These are phyloP conservation scores for Jaapia argillacea DNA, from an alignment of 768 basidiomycete species.

Conservation along the genomic window DNA sequence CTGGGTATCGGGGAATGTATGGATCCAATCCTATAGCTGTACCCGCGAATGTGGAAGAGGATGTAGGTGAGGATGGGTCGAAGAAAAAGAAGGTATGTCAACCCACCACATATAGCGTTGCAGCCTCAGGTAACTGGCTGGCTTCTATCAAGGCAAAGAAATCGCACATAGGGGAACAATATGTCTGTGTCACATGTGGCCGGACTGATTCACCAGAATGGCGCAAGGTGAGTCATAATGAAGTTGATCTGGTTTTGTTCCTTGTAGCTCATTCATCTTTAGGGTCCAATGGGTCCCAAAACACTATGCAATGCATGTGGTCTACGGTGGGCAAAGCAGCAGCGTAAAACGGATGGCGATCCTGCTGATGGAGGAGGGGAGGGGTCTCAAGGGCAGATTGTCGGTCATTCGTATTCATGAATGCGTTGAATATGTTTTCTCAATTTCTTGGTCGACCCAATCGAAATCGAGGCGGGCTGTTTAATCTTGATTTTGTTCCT, in stretches of 20 bases:
- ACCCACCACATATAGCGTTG: not conserved
- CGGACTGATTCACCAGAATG: constrained; percentile 96
- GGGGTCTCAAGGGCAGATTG: not conserved
- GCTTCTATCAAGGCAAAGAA: constrained; percentile 21
- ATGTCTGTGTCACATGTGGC: constrained; percentile 89
- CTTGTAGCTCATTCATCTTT: no score
- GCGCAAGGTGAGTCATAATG: constrained; percentile 77
- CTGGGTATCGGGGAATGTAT: not conserved
- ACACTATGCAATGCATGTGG: constrained; percentile 98
- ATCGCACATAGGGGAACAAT: constrained; percentile 44
- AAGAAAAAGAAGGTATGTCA: constrained; percentile 55
- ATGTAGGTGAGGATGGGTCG: constrained; percentile 34
- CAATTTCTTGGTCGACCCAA: no score
- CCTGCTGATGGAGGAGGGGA: constrained; percentile 16
- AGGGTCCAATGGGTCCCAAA: constrained; percentile 93
- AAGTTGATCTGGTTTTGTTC: no score
- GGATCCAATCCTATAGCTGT: not conserved
- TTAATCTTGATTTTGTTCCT: no score
- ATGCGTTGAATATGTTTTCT: not conserved
- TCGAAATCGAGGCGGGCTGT: no score
- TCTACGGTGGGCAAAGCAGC: constrained; percentile 82
- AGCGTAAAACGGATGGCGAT: constrained; percentile 32
- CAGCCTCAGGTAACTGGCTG: constrained; percentile 4
- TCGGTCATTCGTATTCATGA: no score
- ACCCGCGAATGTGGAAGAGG: constrained; percentile 26